These are phyloP conservation scores for Rubia peregrina DNA, from an alignment of 305 asterid species.

Conservation along the genomic window DNA sequence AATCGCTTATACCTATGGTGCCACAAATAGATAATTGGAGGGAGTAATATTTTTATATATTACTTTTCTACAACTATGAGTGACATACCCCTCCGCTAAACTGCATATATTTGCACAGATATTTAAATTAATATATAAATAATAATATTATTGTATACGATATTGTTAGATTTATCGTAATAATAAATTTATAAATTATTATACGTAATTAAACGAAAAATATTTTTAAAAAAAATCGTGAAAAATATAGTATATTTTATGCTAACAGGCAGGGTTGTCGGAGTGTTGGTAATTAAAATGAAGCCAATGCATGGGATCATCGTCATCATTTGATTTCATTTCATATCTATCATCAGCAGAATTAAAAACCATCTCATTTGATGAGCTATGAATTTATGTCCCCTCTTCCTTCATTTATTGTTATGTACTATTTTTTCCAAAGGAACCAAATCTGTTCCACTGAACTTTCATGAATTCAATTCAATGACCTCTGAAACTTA, in stretches of 20 bases:
- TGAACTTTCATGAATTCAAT: constrained; percentile 4
- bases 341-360: constrained; percentile 14
- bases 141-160: too few relatives aligned
- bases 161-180: too few relatives aligned
- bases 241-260: background rate
- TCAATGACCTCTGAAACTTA: constrained; percentile 1
- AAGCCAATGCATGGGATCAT: constrained; percentile 11
- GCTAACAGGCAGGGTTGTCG: background rate
- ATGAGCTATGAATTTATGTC: constrained; percentile 28
- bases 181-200: too few relatives aligned
- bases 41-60: too few relatives aligned
- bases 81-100: too few relatives aligned
- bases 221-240: too few relatives aligned
- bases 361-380: constrained; percentile 29
- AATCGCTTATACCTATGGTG: too few relatives aligned
- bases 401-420: background rate
- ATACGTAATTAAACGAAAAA: too few relatives aligned
- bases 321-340: constrained; percentile 6
- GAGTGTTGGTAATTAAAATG: background rate
- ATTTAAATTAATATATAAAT: too few relatives aligned
- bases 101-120: too few relatives aligned
- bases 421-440: background rate
- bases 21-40: too few relatives aligned
- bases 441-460: constrained; percentile 16
- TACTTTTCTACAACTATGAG: too few relatives aligned